Conservation (phyloP, 805 yeast genomes). For the Candida vaughaniae region DNA sequence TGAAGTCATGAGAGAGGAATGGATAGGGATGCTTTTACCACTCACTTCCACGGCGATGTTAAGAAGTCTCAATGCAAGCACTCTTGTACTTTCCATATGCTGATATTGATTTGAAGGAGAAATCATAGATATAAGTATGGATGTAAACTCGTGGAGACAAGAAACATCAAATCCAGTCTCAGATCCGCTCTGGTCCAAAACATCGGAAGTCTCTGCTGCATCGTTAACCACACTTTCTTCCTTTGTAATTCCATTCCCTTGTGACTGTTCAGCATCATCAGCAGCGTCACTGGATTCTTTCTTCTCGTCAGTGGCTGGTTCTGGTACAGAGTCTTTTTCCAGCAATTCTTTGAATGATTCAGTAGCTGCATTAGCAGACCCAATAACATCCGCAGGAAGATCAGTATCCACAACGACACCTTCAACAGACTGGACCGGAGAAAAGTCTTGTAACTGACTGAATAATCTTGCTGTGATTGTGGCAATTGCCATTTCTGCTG, state of each 20-base stretch:
- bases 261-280: not conserved
- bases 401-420: slow-evolving; percentile 41
- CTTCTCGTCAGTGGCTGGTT: not conserved
- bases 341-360: not conserved
- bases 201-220: not conserved
- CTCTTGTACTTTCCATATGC: slow-evolving; percentile 83
- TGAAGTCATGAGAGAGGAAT: slow-evolving; percentile 63
- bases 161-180: slow-evolving; percentile 56
- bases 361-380: slow-evolving; percentile 40
- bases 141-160: slow-evolving; percentile 74
- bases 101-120: slow-evolving; percentile 81
- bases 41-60: slow-evolving; percentile 79
- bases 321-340: not conserved
- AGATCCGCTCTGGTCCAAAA: not conserved
- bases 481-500: slow-evolving; percentile 82
- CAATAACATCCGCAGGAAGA: slow-evolving; percentile 60
- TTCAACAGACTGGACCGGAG: not conserved
- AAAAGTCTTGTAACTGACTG: slow-evolving; percentile 43
- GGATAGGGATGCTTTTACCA: slow-evolving; percentile 59
- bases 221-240: slow-evolving; percentile 1
- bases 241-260: not conserved
- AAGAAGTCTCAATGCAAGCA: slow-evolving; percentile 74
- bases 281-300: not conserved
- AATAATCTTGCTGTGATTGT: slow-evolving; percentile 70
- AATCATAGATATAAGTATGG: slow-evolving; percentile 72